phyloP scores from a whole-genome alignment of 805 yeast species.

The Kuraishia cidri region DNA sequence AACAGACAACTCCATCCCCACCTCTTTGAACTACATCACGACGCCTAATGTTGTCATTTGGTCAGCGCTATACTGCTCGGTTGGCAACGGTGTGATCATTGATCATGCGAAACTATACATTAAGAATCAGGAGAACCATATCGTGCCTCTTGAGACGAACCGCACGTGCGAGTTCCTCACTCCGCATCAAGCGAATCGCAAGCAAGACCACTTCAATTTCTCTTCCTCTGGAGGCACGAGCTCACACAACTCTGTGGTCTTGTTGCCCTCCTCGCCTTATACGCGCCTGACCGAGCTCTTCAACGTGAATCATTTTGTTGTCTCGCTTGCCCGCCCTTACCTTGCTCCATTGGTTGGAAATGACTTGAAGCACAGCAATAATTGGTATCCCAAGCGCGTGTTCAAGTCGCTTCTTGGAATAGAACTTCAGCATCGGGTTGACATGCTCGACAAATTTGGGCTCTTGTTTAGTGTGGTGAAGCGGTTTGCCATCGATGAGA shows the following conservation, averaged over 20 bases:
- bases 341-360: constrained; percentile 82
- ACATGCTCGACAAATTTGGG: constrained; percentile 72
- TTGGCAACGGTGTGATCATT: constrained; percentile 64
- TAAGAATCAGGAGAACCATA: constrained; percentile 42
- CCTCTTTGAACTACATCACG: constrained; percentile 78
- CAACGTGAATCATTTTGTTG: constrained; percentile 89
- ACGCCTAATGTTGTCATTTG: constrained; percentile 87
- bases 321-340: constrained; percentile 89
- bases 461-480: constrained; percentile 60
- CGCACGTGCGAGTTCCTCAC: constrained; percentile 30
- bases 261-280: constrained; percentile 53
- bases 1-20: constrained; percentile 58
- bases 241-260: constrained; percentile 12
- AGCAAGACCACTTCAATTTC: neutral
- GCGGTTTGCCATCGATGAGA: constrained; percentile 80
- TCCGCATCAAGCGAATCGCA: constrained; percentile 28
- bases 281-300: constrained; percentile 84
- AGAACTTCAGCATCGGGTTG: constrained; percentile 80
- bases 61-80: constrained; percentile 84
- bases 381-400: constrained; percentile 19
- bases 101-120: constrained; percentile 53
- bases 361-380: constrained; percentile 59
- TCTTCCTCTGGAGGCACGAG: constrained; percentile 5
- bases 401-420: constrained; percentile 50
- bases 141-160: constrained; percentile 26